Evolutionary conservation across 257 asterid species (phyloP), one percentile per base, ranked within the genome.

Genomic region (Solanum dulcamara): DNA sequence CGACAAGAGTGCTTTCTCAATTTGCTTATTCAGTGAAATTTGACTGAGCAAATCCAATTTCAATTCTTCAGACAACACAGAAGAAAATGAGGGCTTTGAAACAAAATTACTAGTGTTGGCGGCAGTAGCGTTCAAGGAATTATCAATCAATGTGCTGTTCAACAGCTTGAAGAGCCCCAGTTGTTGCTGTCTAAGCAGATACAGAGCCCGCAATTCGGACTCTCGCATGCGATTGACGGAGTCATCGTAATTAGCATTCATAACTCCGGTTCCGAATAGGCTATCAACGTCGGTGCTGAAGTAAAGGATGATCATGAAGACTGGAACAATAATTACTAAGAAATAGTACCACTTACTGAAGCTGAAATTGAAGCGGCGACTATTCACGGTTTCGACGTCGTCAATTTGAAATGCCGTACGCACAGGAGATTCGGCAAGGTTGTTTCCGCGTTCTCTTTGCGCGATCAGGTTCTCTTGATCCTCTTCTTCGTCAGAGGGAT

Each of bases 401-500:
- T 89, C 91, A 59, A 89, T 81, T 79, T 87, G 88, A 85, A 90
- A 90, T 10, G 91, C 2, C 37, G 88, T 46, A 14, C 83, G 85
- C 74, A 35, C 60, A 0, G 85, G 81, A 32, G 94, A 89, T 85
- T 93, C 91, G 0, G 88, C 83, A 48, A 40, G 90, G 87, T 77
- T 90, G 88, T 85, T 83, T 3, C 86, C 77, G 82, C 91, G 83
- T 68, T 90, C 94, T 81, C 93, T 91, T 79, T 93, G 94, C 17
- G 92, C 87, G 85, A 97, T 90, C 81, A 97, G 94, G 80, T 89
- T 89, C 81, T 85, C 91, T 7, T 87, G 97, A 85, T 97, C 99
- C 77, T 92, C 99, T 90, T 97, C 99, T 55, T 97, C 97, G 81
- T 97, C 98, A 12, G 98, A 92, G 38, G 92, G 87, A 67, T 93